These are phyloP conservation scores for Clavispora santaluciae DNA, from an alignment of 805 yeast genomes.

Conservation along the genomic window DNA sequence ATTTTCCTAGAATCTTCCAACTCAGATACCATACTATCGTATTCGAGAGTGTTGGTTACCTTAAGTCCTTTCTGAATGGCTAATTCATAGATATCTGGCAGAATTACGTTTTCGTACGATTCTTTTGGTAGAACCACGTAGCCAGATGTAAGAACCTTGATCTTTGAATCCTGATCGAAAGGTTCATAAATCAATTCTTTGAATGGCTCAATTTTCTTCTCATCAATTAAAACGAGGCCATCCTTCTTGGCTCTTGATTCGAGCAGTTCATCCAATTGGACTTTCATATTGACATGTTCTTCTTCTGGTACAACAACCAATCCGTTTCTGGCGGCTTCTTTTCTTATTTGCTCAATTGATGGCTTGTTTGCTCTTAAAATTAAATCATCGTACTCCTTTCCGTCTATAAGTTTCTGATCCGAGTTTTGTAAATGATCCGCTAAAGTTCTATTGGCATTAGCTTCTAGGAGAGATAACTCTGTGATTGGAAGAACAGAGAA, in stretches of 20 bases:
- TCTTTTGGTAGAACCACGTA: not conserved
- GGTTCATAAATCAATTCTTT: not conserved
- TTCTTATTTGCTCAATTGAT: conserved; percentile 21
- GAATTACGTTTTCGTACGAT: conserved; percentile 1
- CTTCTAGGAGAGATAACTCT: conserved; percentile 5
- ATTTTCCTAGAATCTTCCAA: conserved; percentile 1
- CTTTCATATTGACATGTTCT: conserved; percentile 16
- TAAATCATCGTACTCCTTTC: conserved; percentile 20
- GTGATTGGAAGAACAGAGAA: conserved; percentile 3
- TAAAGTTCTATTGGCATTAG: conserved; percentile 9
- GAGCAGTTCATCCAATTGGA: conserved; percentile 3
- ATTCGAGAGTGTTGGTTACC: conserved; percentile 1
- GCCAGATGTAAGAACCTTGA: not conserved
- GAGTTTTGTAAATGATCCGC: conserved; percentile 12
- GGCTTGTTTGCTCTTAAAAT: conserved; percentile 19
- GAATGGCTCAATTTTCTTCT: not conserved
- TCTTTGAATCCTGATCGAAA: not conserved
- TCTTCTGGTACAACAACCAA: conserved; percentile 23
- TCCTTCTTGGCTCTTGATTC: conserved; percentile 1
- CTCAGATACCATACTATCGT: conserved; percentile 1
- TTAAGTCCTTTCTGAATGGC: not conserved
- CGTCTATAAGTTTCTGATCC: conserved; percentile 6
- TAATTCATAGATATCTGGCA: not conserved
- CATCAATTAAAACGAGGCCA: not conserved
- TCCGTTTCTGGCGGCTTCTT: conserved; percentile 25